A percentile compares a stretch with the other conserved stretches of the same genome.
Conservation (phyloP, 257 asterid species). For the Lantana camara region DNA sequence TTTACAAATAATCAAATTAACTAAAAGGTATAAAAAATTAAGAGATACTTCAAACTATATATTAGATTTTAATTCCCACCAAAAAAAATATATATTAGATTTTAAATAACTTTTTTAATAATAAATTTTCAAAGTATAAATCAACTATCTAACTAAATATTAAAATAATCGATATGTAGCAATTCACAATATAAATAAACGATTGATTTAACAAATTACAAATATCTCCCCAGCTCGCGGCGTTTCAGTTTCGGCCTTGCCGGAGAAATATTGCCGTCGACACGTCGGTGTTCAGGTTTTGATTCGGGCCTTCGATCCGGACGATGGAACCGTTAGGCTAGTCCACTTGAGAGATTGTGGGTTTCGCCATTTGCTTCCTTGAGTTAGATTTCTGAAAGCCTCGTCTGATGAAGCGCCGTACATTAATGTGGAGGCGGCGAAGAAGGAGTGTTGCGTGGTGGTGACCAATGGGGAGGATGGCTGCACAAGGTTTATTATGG, state of each 20-base stretch:
- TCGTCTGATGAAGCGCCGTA: constrained; percentile 84
- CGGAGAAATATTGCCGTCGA: constrained; percentile 83
- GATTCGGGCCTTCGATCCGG: constrained; percentile 70
- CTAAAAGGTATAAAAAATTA: too few species aligned
- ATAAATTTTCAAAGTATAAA: too few species aligned
- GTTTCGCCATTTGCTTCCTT: constrained; percentile 52
- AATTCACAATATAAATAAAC: too few species aligned
- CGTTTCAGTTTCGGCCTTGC: constrained; percentile 73
- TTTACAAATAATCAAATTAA: too few species aligned
- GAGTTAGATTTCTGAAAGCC: constrained; percentile 75
- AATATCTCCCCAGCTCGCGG: constrained; percentile 56
- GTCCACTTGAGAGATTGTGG: constrained; percentile 64
- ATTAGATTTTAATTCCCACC: too few species aligned
- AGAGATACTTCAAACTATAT: too few species aligned
- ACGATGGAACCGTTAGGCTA: constrained; percentile 66
- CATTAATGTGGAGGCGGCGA: constrained; percentile 66
- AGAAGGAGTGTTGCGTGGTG: constrained; percentile 74
- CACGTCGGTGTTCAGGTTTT: constrained; percentile 86
- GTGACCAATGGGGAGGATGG: constrained; percentile 93
- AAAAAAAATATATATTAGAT: too few species aligned
- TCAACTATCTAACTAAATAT: too few species aligned
- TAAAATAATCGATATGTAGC: too few species aligned
- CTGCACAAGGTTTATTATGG: constrained; percentile 60
- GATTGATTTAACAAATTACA: too few species aligned
- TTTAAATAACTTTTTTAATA: too few species aligned